Percentiles rank a stretch among this genome's conserved stretches.
phyloP scores from a whole-genome alignment of 257 asterid genomes.

The Vinca minor region DNA sequence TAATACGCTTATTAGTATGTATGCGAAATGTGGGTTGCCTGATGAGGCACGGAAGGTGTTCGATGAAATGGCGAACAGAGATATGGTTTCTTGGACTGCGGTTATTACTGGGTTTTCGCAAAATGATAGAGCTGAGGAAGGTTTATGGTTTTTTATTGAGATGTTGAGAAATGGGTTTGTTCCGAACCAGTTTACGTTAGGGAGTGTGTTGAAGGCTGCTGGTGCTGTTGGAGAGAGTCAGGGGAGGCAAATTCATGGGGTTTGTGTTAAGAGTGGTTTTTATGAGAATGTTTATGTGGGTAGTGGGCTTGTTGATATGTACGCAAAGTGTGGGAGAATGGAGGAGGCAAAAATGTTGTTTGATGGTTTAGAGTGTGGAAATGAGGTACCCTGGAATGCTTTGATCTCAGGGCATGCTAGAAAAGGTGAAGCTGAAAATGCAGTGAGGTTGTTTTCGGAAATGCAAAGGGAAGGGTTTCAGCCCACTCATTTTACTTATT shows the following conservation, averaged over 20 bases:
- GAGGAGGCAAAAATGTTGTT: conserved; percentile 45
- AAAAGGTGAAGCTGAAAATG: conserved; percentile 50
- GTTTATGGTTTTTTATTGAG: conserved; percentile 33
- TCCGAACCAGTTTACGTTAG: conserved; percentile 69
- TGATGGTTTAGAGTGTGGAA: conserved; percentile 38
- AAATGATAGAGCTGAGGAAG: conserved; percentile 32
- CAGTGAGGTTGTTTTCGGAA: conserved; percentile 43
- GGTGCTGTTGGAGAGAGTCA: conserved; percentile 36
- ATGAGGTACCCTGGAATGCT: conserved; percentile 80
- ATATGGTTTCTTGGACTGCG: conserved; percentile 75
- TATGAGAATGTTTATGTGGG: conserved; percentile 58
- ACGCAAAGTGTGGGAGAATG: conserved; percentile 48
- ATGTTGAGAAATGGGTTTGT: conserved; percentile 46
- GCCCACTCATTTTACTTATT: conserved; percentile 65
- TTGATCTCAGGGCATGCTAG: conserved; percentile 70
- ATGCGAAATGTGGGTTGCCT: conserved; percentile 39
- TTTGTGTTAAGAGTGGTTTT: conserved; percentile 47
- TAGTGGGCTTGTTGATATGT: conserved; percentile 76
- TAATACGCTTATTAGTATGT: conserved; percentile 51
- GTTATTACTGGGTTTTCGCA: conserved; percentile 69
- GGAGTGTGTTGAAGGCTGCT: conserved; percentile 63
- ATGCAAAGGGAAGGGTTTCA: conserved; percentile 54
- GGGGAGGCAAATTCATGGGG: conserved; percentile 60
- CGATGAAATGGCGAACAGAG: conserved; percentile 54
- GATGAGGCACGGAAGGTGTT: conserved; percentile 28